phyloP scores from a whole-genome alignment of 2,329 filamentous ascomycete genomes.

The Zymoseptoria brevis region DNA sequence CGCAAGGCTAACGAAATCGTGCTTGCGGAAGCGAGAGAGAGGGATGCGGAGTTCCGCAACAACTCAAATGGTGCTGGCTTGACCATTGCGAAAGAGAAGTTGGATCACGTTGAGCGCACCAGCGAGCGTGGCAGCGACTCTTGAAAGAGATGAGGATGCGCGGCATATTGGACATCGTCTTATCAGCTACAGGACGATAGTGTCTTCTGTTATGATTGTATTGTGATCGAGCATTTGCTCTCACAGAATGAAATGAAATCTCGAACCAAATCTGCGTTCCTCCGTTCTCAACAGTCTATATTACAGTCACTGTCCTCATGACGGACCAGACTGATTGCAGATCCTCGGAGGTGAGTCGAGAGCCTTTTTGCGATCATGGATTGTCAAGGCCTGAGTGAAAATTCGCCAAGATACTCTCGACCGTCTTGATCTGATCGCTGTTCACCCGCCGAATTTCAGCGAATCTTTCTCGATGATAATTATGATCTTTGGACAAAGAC shows the following conservation, averaged over 20 bases:
- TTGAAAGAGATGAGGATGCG: not conserved
- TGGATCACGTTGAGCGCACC: conserved; percentile 24
- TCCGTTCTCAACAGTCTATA: not conserved
- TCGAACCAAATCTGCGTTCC: not conserved
- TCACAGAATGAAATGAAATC: conserved; percentile 4
- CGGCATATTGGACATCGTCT: not conserved
- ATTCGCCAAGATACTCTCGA: too few species aligned
- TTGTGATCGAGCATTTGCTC: conserved; percentile 13
- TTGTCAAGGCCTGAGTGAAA: too few species aligned
- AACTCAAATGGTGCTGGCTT: conserved; percentile 33
- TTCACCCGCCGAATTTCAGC: too few species aligned
- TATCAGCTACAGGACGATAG: not conserved
- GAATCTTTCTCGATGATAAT: too few species aligned
- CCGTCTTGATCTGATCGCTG: too few species aligned
- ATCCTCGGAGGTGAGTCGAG: too few species aligned
- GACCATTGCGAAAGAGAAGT: conserved; percentile 31
- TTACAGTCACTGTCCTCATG: too few species aligned
- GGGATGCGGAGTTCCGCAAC: conserved; percentile 36
- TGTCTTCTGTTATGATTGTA: not conserved
- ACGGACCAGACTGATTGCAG: too few species aligned
- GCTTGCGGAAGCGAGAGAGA: conserved; percentile 31
- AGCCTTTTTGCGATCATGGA: too few species aligned
- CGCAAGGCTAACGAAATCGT: conserved; percentile 34
- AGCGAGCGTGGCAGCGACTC: conserved; percentile 14
- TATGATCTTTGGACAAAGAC: not conserved